Evolutionary conservation across 1,139 yeast species (phyloP), one percentile per base, ranked within the genome.

Genomic region (Candida freyschussii): DNA sequence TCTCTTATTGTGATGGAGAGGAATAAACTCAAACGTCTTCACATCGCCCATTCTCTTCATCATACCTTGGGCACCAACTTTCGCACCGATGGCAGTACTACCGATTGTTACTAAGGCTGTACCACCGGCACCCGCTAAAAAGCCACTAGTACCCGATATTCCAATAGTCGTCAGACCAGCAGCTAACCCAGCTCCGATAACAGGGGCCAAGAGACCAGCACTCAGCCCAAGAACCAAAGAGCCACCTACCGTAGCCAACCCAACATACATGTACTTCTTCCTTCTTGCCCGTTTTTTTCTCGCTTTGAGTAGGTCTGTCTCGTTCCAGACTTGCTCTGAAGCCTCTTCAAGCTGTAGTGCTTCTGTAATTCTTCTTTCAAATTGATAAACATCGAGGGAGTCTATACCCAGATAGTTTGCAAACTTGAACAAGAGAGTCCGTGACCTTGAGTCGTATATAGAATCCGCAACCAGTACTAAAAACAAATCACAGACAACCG

Each of bases 161-260:
- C 99, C 99, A 19, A 91, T 77, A 0, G 98, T 91, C 0, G 97
- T 81, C 27, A 93, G 66, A 9, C 98, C 99, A 3, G 98, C 97
- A 2, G 98, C 98, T 17, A 93, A 56, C 48, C 99, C 98, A 1
- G 97, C 97, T 27, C 98, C 98, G 51, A 93, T 93, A 5, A 93
- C 95, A 0, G 99, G 99, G 0, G 98, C 98, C 31, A 93, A 64
- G 29, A 93, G 61, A 3, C 99, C 99, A 11, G 96, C 97, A 36
- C 96, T 85, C 19, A 93, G 65, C 2, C 98, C 98, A 39, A 93
- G 75, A 2, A 94, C 95, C 19, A 93, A 65, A 0, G 96, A 89
- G 1, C 99, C 99, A 12, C 98, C 97, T n/a, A 89, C 69, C 4
- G 97, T 91, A 0, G 98, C 99, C 36, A 93, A 63, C 0, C 98